phyloP scores from a whole-genome alignment of 345 rosid genomes.

The Eucalyptus pauciflora region DNA sequence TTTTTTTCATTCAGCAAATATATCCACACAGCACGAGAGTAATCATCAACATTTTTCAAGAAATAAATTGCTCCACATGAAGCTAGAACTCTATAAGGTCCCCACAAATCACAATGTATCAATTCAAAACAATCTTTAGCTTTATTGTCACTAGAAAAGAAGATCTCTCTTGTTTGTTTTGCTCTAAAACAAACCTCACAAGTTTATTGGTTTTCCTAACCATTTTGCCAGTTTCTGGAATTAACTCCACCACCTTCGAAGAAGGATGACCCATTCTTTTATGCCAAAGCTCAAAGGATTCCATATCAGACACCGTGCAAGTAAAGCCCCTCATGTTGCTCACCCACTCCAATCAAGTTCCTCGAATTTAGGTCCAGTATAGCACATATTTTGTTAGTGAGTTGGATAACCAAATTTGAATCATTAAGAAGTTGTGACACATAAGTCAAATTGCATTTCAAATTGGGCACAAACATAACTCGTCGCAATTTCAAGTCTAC shows the following conservation, averaged over 20 bases:
- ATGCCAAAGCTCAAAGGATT: neutral
- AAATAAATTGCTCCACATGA: neutral
- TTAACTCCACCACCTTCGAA: neutral
- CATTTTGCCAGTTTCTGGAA: neutral
- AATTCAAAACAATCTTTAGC: neutral
- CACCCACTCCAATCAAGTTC: slow-evolving; percentile 5
- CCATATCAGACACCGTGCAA: neutral
- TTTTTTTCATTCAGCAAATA: neutral
- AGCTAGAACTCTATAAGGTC: neutral
- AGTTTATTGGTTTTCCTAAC: neutral
- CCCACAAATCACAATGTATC: slow-evolving; percentile 1
- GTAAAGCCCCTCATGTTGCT: neutral
- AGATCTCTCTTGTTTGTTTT: neutral
- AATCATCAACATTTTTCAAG: neutral
- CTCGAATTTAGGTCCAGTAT: slow-evolving; percentile 4
- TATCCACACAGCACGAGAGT: neutral
- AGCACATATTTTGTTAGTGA: neutral
- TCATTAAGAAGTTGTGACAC: neutral
- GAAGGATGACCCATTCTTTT: neutral
- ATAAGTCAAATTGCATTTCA: neutral
- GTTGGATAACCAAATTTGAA: neutral
- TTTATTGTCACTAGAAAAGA: neutral
- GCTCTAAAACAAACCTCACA: neutral
- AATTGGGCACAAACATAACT: neutral
- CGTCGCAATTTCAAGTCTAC: neutral